A percentile compares a stretch with the other conserved stretches of the same genome.
These are phyloP conservation scores for Colletotrichum limetticola DNA, from an alignment of 2,329 filamentous ascomycete species.

Conservation along the genomic window DNA sequence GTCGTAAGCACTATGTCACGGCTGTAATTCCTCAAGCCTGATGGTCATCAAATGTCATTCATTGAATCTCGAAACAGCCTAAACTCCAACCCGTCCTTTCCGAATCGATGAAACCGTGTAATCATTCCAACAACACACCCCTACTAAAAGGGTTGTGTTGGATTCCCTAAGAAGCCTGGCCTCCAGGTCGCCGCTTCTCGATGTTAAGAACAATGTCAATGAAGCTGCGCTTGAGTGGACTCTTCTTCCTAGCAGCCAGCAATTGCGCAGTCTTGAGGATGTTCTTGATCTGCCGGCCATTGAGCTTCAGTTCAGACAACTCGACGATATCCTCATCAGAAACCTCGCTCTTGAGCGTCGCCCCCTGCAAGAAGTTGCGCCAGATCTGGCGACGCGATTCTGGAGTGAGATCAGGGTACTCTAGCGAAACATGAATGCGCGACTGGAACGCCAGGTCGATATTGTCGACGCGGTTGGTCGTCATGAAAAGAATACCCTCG, in stretches of 20 bases:
- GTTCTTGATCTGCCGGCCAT: constrained; percentile 62
- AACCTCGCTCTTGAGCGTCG: constrained; percentile 42
- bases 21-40: background rate
- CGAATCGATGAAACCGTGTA: background rate
- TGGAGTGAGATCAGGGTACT: constrained; percentile 55
- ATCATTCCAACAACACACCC: background rate
- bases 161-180: background rate
- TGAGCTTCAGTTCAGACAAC: constrained; percentile 52
- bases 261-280: constrained; percentile 52
- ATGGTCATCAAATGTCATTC: background rate
- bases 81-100: background rate
- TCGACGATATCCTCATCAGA: constrained; percentile 42
- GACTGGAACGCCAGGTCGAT: constrained; percentile 60
- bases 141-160: no score
- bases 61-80: background rate
- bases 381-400: constrained; percentile 51
- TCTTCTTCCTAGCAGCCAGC: constrained; percentile 57
- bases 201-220: constrained; percentile 32
- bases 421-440: constrained; percentile 59
- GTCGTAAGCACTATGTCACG: background rate
- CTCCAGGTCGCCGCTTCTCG: constrained; percentile 24
- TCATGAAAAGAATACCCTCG: constrained; percentile 60
- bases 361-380: constrained; percentile 50
- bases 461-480: constrained; percentile 56
- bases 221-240: constrained; percentile 32